These are phyloP conservation scores for Sclerotinia nivalis DNA, from an alignment of 2,329 filamentous ascomycete genomes.

Conservation along the genomic window DNA sequence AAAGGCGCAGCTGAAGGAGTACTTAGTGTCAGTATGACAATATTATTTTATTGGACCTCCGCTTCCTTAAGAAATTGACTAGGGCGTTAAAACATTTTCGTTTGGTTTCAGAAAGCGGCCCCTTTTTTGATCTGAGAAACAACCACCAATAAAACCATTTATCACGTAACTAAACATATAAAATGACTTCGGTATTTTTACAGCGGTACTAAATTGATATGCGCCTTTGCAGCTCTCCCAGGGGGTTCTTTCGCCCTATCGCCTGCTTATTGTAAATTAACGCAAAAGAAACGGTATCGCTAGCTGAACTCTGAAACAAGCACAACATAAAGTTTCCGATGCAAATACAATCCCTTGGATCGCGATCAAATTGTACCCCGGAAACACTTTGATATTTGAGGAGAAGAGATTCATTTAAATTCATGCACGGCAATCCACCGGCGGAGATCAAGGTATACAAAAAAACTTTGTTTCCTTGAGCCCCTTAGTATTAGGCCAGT, in stretches of 20 bases:
- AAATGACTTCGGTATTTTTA: not conserved
- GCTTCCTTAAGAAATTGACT: not conserved
- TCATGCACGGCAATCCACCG: slow-evolving; percentile 24
- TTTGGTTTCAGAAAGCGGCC: slow-evolving; percentile 18
- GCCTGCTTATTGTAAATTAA: not conserved
- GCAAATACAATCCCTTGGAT: slow-evolving; percentile 15
- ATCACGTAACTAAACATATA: not conserved
- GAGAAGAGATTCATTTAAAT: slow-evolving; percentile 34
- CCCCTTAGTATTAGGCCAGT: slow-evolving; percentile 16
- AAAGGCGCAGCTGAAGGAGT: slow-evolving; percentile 3
- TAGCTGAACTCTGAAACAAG: slow-evolving; percentile 5
- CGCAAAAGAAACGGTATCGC: not conserved
- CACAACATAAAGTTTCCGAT: not conserved
- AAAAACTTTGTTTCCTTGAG: slow-evolving; percentile 18
- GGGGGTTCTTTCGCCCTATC: not conserved
- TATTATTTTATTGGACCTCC: slow-evolving; percentile 9
- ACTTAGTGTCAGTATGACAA: not conserved
- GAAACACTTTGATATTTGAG: slow-evolving; percentile 20
- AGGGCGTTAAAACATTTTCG: slow-evolving; percentile 22
- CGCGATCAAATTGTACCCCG: not conserved
- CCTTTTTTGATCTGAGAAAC: slow-evolving; percentile 9
- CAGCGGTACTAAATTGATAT: not conserved
- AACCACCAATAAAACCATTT: slow-evolving; percentile 18
- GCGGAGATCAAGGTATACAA: slow-evolving; percentile 26
- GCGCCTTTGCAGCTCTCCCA: not conserved